A percentile compares a stretch with the other conserved stretches of the same genome.
Conservation (phyloP, 78 protist species). For the Blattamonas nauphoetae region DNA sequence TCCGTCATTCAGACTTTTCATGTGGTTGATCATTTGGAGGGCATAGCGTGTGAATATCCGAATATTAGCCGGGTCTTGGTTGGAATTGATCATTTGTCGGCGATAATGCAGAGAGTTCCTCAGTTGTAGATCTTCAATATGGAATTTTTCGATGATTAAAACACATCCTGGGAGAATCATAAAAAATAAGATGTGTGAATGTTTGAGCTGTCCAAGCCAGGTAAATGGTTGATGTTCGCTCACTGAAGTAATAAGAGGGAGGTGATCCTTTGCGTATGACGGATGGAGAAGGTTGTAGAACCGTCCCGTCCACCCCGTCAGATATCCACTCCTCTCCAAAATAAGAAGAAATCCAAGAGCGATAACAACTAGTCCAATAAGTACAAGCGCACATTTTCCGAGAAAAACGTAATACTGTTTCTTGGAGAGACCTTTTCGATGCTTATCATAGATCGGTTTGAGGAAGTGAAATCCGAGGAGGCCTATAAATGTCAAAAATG, state of each 20-base stretch:
- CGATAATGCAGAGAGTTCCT: not conserved
- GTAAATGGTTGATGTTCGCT: slow-evolving; percentile 30
- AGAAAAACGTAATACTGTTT: not conserved
- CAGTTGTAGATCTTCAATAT: not conserved
- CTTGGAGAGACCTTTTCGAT: not conserved
- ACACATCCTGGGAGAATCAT: not conserved
- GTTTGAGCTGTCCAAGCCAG: not conserved
- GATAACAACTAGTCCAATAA: not conserved
- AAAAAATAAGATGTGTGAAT: not conserved
- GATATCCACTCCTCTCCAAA: slow-evolving; percentile 17
- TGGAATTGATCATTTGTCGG: not conserved
- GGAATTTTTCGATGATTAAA: not conserved
- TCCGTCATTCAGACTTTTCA: slow-evolving; percentile 7
- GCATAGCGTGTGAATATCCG: not conserved
- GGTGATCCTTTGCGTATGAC: slow-evolving; percentile 30
- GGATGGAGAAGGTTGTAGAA: slow-evolving; percentile 6
- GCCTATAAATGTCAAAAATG: not conserved
- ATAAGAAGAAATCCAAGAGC: not conserved
- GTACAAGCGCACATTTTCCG: not conserved
- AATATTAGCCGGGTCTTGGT: not conserved
- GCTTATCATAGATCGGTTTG: not conserved
- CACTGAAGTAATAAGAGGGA: slow-evolving; percentile 35
- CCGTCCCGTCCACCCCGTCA: slow-evolving; percentile 7
- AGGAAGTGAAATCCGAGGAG: not conserved
- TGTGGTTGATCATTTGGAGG: not conserved